Evolutionary conservation across 495 filamentous ascomycete species (phyloP), one percentile per base, ranked within the genome.

Genomic region (Parathielavia hyrcaniae): DNA sequence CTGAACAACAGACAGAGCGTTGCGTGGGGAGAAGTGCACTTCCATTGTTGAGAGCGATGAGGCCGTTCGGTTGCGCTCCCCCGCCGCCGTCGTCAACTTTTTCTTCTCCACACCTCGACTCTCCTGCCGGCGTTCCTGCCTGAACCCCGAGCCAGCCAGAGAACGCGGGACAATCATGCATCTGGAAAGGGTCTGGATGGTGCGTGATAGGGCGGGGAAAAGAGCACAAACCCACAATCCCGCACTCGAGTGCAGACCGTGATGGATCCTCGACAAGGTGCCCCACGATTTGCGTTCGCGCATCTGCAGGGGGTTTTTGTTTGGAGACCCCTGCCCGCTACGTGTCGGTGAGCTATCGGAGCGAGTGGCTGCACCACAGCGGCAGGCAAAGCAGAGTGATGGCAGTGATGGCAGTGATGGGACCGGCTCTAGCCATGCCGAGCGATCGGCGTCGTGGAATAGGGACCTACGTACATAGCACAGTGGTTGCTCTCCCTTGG

Each of bases 11-110:
- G 48, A 49, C 22, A 40, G 12, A 14, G 23, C 46, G n/a, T n/a
- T 34, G 58, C 58, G 57, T 62, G 59, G 32, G 48, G 41, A 34
- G 8, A 48, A 51, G 39, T 39, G 58, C 38, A 43, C 20, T 49
- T 40, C 3, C 6, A 2, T 30, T 2, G 26, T 30, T 6, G 26
- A 30, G 6, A 30, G 26, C 6, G 50, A 17, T 48, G 45, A 22
- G 26, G 56, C 39, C 17, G 30, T 35, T 5, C 22, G 8, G 17
- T 17, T 26, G 20, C 49, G 34, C n/a, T 16, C 34, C 49, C 32
- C 30, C 7, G 7, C 10, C 35, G 17, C 38, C 9, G 32, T 51
- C 7, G 32, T 22, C 19, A 39, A 26, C 40, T 30, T n/a, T 14
- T 50, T 30, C 32, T 14, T 50, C 26, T 35, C 23, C 20, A 13